Evolutionary conservation across 164 flowering plant species (phyloP), one percentile per base, ranked within the genome.

Genomic region (Magnolia kwangsiensis): DNA sequence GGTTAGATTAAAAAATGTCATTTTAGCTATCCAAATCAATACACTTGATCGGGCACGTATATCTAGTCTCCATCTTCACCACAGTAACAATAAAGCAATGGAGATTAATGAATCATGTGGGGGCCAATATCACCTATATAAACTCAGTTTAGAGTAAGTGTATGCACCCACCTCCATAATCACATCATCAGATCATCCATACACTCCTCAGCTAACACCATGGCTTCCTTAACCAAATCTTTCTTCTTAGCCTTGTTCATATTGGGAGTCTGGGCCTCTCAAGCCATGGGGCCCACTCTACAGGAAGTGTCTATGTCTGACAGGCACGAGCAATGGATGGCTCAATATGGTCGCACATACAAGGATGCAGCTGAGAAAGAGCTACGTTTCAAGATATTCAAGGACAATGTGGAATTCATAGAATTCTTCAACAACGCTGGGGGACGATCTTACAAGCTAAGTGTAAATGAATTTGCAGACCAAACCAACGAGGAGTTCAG

Each of bases 401-500:
- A 77, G 80, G 67, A 69, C 23, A 86, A 86, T 50, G 81, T 75
- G 16, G 78, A 80, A 65, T 76, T 11, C 51, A 82, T 84, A 1
- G 84, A 86, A 4, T 27, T 76, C 0, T 70, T 82, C 58, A 85
- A 82, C 59, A 71, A 50, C 0, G 78, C 18, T 1, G 80, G 73
- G 11, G 68, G 49, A 7, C 14, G 45, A 67, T 31, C 78, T 0
- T 81, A 80, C 71, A 78, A 74, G 67, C 82, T 84, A 10, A 58
- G 77, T 45, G 71, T 76, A 1, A 81, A 84, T 72, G 59, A 68
- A 49, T 86, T 79, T 73, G 81, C 83, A 9, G 86, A 84, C 27
- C 73, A 51, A 6, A 84, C 84, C 14, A 76, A 76, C 50, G 86
- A 82, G n/a, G 85, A 82, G 23, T 84, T 86, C 45, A 24, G 24